Evolutionary conservation across 1,139 yeast species (phyloP).

Genomic region (Candida sp.): DNA sequence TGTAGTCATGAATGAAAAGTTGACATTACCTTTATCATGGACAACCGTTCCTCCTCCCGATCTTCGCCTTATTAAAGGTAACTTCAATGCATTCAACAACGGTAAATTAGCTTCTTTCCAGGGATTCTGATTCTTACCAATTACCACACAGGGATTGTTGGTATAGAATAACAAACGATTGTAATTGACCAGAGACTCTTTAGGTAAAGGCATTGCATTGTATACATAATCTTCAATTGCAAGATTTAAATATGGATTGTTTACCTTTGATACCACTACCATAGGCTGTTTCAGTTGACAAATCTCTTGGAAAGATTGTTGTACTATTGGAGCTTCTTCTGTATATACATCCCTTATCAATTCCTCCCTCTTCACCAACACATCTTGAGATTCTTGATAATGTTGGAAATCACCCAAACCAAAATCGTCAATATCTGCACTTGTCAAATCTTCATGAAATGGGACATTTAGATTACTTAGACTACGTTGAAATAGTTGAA

Average conservation of each 20-base stretch:
- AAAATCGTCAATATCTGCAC: constrained; percentile 32
- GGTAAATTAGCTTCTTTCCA: constrained; percentile 82
- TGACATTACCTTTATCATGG: constrained; percentile 90
- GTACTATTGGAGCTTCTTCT: background rate
- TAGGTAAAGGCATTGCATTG: constrained; percentile 53
- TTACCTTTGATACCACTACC: constrained; percentile 45
- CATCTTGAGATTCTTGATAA: constrained; percentile 32
- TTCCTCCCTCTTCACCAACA: constrained; percentile 10
- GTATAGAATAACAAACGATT: constrained; percentile 68
- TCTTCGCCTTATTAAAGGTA: constrained; percentile 74
- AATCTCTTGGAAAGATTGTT: background rate
- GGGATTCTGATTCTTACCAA: constrained; percentile 97
- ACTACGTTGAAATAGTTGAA: no score
- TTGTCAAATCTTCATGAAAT: constrained; percentile 37
- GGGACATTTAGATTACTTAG: constrained; percentile 24
- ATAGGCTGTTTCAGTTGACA: constrained; percentile 18
- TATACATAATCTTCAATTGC: constrained; percentile 83
- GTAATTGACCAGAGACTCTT: constrained; percentile 15
- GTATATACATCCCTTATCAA: background rate
- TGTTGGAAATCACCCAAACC: constrained; percentile 38
- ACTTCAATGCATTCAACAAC: constrained; percentile 44
- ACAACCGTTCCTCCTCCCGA: constrained; percentile 99
- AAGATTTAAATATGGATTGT: constrained; percentile 71
- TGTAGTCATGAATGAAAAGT: constrained; percentile 78
- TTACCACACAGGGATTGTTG: constrained; percentile 82